A percentile compares a stretch with the other conserved stretches of the same genome.
phyloP scores from a whole-genome alignment of 148 eudicot genomes.

The Fagopyrum homotropicum region DNA sequence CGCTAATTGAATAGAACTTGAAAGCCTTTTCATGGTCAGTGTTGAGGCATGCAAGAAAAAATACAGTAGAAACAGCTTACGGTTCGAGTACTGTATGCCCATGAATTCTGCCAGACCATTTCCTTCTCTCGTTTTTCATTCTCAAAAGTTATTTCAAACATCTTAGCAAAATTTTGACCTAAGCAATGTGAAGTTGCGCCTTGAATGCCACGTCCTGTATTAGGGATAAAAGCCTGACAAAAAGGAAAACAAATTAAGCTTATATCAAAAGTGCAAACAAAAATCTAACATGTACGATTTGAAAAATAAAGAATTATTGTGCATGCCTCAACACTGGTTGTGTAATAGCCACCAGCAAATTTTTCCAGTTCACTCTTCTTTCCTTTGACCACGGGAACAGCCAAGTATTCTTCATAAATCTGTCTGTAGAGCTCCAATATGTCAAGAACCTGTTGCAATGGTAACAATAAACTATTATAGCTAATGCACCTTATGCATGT shows the following conservation, averaged over 20 bases:
- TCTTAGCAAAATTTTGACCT: conserved; percentile 96
- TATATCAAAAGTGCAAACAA: not conserved
- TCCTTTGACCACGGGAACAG: conserved; percentile 89
- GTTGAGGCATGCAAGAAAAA: not conserved
- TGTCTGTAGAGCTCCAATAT: conserved; percentile 73
- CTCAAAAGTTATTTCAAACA: conserved; percentile 96
- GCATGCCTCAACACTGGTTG: conserved; percentile 82
- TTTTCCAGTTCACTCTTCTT: conserved; percentile 94
- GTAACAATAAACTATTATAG: conserved; percentile 4
- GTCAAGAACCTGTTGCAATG: conserved; percentile 48
- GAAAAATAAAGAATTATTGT: not conserved
- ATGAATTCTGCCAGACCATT: conserved; percentile 96
- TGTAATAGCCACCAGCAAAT: conserved; percentile 97
- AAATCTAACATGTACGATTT: not conserved
- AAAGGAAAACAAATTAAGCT: not conserved
- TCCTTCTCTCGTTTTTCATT: conserved; percentile 86
- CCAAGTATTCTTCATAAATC: conserved; percentile 88
- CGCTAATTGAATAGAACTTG: not conserved
- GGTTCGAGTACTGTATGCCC: conserved; percentile 97
- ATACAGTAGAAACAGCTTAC: conserved; percentile 26
- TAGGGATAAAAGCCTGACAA: conserved; percentile 82
- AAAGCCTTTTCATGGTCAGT: not conserved
- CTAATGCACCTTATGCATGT: not conserved
- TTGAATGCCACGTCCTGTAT: conserved; percentile 94
- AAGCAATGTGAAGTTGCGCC: conserved; percentile 98